Evolutionary conservation across 352 stramenopile species (phyloP).

Genomic region (Elongisporangium undulatum): DNA sequence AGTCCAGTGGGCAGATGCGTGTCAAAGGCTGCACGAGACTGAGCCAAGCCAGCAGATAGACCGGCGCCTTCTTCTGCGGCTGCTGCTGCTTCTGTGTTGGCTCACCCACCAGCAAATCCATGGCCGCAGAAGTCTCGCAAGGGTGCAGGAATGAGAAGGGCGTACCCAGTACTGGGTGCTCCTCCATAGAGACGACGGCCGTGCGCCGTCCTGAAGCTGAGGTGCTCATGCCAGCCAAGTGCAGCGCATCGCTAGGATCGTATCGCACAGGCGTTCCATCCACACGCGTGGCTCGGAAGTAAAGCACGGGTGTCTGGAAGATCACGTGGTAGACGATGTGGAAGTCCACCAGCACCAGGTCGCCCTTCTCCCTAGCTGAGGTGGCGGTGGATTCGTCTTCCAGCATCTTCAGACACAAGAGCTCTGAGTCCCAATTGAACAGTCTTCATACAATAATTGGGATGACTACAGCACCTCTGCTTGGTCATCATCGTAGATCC

Average conservation of each 20-base stretch:
- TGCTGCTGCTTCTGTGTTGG: conserved; percentile 2
- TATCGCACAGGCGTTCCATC: conserved; percentile 31
- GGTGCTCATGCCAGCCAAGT: background rate
- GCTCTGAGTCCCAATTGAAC: too few relatives aligned
- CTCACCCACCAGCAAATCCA: conserved; percentile 45
- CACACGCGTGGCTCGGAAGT: conserved; percentile 39
- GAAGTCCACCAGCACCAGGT: conserved; percentile 58
- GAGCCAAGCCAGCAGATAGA: conserved; percentile 66
- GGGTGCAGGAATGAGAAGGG: conserved; percentile 76
- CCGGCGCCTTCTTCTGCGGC: conserved; percentile 5
- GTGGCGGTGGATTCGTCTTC: conserved; percentile 7
- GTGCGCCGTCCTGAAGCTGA: background rate
- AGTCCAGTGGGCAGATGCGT: conserved; percentile 36
- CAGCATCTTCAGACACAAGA: background rate
- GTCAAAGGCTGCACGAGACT: conserved; percentile 72
- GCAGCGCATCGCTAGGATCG: conserved; percentile 10
- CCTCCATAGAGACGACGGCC: conserved; percentile 54
- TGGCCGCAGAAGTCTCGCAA: conserved; percentile 66
- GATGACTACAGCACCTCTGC: background rate
- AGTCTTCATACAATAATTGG: background rate
- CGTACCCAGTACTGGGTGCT: conserved; percentile 60
- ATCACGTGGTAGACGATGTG: conserved; percentile 80
- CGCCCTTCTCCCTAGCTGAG: background rate
- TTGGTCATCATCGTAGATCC: background rate
- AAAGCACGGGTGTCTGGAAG: conserved; percentile 73